phyloP scores from a whole-genome alignment of 805 yeast species.

The Pichia pseudocactophila region DNA sequence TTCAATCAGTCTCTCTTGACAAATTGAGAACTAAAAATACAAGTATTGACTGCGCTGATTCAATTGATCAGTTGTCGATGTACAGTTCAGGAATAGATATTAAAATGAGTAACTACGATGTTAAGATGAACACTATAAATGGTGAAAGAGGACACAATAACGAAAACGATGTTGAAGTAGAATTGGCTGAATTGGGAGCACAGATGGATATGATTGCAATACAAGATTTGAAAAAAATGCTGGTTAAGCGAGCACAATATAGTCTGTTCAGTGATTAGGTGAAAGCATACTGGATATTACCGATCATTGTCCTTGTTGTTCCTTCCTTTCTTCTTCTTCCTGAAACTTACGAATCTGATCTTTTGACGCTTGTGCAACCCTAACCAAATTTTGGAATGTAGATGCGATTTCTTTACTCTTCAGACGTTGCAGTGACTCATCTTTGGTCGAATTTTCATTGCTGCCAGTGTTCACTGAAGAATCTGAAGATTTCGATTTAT shows the following conservation, averaged over 20 bases:
- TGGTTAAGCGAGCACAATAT: constrained; percentile 14
- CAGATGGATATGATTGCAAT: constrained; percentile 8
- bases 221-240: constrained; percentile 11
- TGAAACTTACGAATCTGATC: constrained; percentile 24
- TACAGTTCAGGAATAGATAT: not conserved
- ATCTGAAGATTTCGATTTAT: constrained; percentile 10
- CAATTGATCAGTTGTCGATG: not conserved
- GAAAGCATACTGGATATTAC: not conserved
- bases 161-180: too few relatives aligned
- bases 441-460: not conserved
- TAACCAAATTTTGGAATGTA: constrained; percentile 26
- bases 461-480: not conserved
- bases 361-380: constrained; percentile 25
- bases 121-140: too few relatives aligned
- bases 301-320: not conserved
- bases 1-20: not conserved
- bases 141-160: not conserved
- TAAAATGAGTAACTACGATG: not conserved
- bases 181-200: constrained; percentile 6
- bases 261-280: constrained; percentile 11
- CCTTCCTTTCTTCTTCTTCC: constrained; percentile 15
- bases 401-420: constrained; percentile 23
- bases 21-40: not conserved
- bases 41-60: not conserved
- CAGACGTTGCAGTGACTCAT: not conserved